These are phyloP conservation scores for Biancaea sappan DNA, from an alignment of 306 rosid genomes.

Conservation along the genomic window DNA sequence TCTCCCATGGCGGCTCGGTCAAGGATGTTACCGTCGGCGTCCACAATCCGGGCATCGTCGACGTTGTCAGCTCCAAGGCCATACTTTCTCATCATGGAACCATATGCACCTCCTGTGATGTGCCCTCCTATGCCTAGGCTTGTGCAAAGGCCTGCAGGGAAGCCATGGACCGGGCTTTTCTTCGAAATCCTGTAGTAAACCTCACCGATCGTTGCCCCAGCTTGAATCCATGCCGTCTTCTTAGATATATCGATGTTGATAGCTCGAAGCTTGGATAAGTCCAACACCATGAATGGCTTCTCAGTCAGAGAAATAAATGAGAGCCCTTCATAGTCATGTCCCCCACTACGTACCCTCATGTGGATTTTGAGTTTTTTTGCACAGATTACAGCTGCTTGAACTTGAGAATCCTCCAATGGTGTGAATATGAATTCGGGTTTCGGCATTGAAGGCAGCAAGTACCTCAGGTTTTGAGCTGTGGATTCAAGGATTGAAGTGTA, in stretches of 20 bases:
- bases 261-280: constrained; percentile 32
- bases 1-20: constrained; percentile 70
- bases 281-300: constrained; percentile 48
- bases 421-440: constrained; percentile 68
- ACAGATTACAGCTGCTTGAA: constrained; percentile 64
- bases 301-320: constrained; percentile 48
- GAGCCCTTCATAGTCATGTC: constrained; percentile 61
- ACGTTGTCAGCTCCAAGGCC: constrained; percentile 71
- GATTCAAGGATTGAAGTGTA: constrained; percentile 56
- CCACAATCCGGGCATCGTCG: constrained; percentile 54
- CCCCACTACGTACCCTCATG: constrained; percentile 55
- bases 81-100: constrained; percentile 63
- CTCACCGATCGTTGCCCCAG: constrained; percentile 70
- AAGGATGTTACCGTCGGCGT: constrained; percentile 54
- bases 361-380: constrained; percentile 58
- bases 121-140: constrained; percentile 68
- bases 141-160: constrained; percentile 75
- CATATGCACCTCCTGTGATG: constrained; percentile 78
- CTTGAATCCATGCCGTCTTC: constrained; percentile 62
- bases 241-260: constrained; percentile 42
- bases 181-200: constrained; percentile 55
- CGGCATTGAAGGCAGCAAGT: constrained; percentile 54
- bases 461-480: constrained; percentile 71
- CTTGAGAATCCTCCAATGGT: constrained; percentile 58
- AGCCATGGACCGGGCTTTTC: constrained; percentile 54